Percentiles rank a stretch among this genome's conserved stretches.
Conservation (phyloP, 192 early-diverging fungal species). For the Coemansia sp. region DNA sequence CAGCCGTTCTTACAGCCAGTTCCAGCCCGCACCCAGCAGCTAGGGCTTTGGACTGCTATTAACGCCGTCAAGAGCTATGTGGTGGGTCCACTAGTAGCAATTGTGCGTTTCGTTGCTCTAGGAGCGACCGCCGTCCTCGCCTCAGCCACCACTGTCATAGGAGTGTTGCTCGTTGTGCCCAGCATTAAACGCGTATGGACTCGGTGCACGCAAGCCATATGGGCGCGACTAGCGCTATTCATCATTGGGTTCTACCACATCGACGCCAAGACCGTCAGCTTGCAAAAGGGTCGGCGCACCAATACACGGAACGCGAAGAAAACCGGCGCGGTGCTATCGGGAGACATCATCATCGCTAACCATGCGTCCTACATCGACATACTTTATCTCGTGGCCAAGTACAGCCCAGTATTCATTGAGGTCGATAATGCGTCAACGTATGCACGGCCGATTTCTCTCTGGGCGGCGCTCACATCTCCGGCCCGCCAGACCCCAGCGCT, state of each 20-base stretch:
- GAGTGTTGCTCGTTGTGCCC: slow-evolving; percentile 24
- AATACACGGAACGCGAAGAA: background rate
- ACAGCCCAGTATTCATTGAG: slow-evolving; percentile 55
- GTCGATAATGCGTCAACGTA: slow-evolving; percentile 41
- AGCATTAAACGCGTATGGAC: slow-evolving; percentile 19
- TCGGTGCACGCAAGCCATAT: slow-evolving; percentile 23
- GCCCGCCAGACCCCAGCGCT: slow-evolving; percentile 33
- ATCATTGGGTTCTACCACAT: slow-evolving; percentile 79
- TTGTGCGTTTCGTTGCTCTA: slow-evolving; percentile 50
- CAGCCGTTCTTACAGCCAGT: slow-evolving; percentile 83
- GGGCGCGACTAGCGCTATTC: slow-evolving; percentile 61
- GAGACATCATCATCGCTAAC: slow-evolving; percentile 80
- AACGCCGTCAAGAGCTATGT: slow-evolving; percentile 18
- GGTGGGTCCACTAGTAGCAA: slow-evolving; percentile 39
- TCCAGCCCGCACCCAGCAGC: slow-evolving; percentile 35
- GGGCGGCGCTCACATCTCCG: slow-evolving; percentile 33
- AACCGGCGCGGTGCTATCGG: slow-evolving; percentile 40
- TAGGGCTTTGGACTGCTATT: slow-evolving; percentile 7
- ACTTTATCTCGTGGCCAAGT: slow-evolving; percentile 69
- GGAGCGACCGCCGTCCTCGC: slow-evolving; percentile 48
- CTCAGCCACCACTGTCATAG: slow-evolving; percentile 28
- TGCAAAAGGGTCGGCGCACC: slow-evolving; percentile 63
- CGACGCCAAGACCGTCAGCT: slow-evolving; percentile 59
- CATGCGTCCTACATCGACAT: slow-evolving; percentile 84
- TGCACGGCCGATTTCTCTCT: slow-evolving; percentile 27